Conservation (phyloP, 108 stramenopile species). For the Cyclotella kingstonii region DNA sequence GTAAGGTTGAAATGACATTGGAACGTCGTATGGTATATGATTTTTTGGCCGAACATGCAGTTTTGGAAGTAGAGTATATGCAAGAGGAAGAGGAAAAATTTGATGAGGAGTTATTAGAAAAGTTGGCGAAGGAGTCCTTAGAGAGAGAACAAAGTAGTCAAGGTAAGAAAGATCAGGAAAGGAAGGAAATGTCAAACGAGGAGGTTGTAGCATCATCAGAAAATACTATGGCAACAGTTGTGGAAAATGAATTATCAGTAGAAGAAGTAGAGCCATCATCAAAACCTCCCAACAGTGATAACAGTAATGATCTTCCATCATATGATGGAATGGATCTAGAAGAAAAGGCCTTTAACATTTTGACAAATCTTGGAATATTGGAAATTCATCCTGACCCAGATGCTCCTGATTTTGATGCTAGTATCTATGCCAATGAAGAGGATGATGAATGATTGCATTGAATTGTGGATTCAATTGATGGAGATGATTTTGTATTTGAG, state of each 20-base stretch:
- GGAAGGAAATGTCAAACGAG: neutral
- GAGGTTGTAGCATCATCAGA: conserved; percentile 8
- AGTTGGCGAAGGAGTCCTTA: conserved; percentile 73
- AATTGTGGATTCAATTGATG: no score
- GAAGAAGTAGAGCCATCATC: conserved; percentile 15
- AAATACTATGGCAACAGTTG: neutral
- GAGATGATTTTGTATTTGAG: no score
- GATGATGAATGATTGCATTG: conserved; percentile 26
- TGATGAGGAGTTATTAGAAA: conserved; percentile 74
- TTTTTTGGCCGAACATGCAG: conserved; percentile 74
- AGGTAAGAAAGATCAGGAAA: conserved; percentile 15
- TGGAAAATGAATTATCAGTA: neutral
- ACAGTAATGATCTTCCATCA: conserved; percentile 28
- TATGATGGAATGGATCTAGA: conserved; percentile 48
- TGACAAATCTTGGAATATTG: conserved; percentile 41
- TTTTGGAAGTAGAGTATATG: conserved; percentile 70
- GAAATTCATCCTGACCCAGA: conserved; percentile 31
- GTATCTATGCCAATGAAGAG: conserved; percentile 13
- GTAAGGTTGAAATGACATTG: conserved; percentile 77
- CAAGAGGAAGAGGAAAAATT: conserved; percentile 66
- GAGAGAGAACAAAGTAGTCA: conserved; percentile 49
- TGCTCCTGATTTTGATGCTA: conserved; percentile 20
- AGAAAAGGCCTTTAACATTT: conserved; percentile 58
- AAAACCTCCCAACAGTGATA: conserved; percentile 16
- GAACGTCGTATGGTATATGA: conserved; percentile 77